Base-by-base conservation (phyloP, 352 stramenopile species). In the Phytophthora europaea region DNA sequence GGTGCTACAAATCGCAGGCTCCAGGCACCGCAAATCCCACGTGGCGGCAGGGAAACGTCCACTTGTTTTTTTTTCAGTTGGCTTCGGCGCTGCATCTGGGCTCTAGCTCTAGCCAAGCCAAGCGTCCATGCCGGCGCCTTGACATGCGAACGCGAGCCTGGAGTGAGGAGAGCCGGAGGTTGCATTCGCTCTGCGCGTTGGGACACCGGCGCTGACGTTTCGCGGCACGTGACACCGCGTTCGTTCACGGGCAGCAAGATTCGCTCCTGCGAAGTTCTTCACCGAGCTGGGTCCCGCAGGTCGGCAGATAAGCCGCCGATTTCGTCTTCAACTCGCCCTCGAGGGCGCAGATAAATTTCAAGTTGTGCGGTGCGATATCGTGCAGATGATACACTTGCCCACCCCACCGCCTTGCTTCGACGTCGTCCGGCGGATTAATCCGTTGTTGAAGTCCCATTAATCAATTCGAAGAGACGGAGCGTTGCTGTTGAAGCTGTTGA, bases 381-480 rank as follows among this genome's bases (percentile, higher is more conserved):
- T 6, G 36, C 5, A 43, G 12, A 3, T 43, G 36, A 18, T 43
- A 16, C 34, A 13, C 4, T 0, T 12, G 1, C 36, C 10, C 23
- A 26, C 23, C 9, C 10, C 34, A 40, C 34, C 36, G 16, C 45
- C 18, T 23, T 16, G 20, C 52, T 31, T 63, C 51, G 10, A 3
- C 47, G 20, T 18, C 15, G 23, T 12, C 16, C 22, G 18, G 8
- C 18, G 16, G 40, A 51, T 75, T 70, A 72, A 76, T 51, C 58
- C 4, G 0, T 33, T 73, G 66, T 63, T 73, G 60, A 69, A 70
- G 67, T 22, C 40, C 10, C n/a, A 64, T 73, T 73, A 73, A 73
- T 74, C 67, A 23, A 38, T 59, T 52, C n/a, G 22, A 31, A 76
- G 63, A 72, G 69, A 58, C 69, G 69, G 62, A 75, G 62, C 55